Evolutionary conservation across 768 basidiomycete species (phyloP).

Genomic region (Crassisporium funariophilum): DNA sequence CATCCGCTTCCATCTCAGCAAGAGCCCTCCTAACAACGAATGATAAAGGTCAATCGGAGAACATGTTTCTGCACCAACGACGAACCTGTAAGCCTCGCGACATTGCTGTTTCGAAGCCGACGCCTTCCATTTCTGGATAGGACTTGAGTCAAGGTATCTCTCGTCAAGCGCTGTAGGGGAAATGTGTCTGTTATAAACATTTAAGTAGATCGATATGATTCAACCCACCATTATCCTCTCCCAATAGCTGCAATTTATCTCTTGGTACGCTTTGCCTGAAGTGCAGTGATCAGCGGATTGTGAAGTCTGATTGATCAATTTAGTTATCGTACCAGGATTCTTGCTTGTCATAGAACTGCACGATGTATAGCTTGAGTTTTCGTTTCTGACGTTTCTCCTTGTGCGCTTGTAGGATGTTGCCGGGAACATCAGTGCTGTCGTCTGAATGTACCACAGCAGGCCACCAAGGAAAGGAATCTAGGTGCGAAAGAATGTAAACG

Average conservation of each 20-base stretch:
- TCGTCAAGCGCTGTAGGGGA: slow-evolving; percentile 66
- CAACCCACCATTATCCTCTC: slow-evolving; percentile 70
- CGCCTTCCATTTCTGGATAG: slow-evolving; percentile 64
- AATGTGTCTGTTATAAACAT: no score
- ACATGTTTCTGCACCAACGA: slow-evolving; percentile 8
- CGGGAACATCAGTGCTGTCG: slow-evolving; percentile 60
- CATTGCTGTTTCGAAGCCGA: slow-evolving; percentile 52
- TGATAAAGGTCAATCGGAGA: background rate
- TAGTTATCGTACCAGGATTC: slow-evolving; percentile 55
- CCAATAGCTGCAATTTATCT: slow-evolving; percentile 62
- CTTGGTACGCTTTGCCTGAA: slow-evolving; percentile 64
- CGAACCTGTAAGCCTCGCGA: slow-evolving; percentile 63
- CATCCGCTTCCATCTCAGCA: slow-evolving; percentile 18
- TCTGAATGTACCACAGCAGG: slow-evolving; percentile 77
- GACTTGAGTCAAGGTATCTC: slow-evolving; percentile 55
- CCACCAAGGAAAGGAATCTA: slow-evolving; percentile 85
- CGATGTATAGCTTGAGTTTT: slow-evolving; percentile 54
- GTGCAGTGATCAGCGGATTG: background rate
- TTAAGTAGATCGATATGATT: no score
- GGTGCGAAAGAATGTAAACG: slow-evolving; percentile 1
- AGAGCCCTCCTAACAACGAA: slow-evolving; percentile 16
- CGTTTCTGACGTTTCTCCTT: slow-evolving; percentile 36
- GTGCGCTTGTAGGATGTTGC: slow-evolving; percentile 31
- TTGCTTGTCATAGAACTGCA: slow-evolving; percentile 78
- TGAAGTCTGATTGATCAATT: background rate